Evolutionary conservation across 495 filamentous ascomycete genomes (phyloP).

Genomic region (Thermothielavioides terrestris): DNA sequence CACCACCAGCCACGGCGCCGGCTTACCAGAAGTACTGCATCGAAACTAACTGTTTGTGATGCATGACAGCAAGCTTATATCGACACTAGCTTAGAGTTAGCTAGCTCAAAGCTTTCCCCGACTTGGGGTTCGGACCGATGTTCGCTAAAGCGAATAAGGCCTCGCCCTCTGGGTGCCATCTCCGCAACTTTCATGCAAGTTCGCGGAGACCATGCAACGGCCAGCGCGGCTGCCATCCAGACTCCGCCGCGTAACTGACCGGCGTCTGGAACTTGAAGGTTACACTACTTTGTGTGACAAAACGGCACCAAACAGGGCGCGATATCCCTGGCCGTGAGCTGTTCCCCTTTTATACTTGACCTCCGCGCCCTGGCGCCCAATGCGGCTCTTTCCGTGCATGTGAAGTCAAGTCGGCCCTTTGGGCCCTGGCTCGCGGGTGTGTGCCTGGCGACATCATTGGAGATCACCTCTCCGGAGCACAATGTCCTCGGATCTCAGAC

Average conservation of each 20-base stretch:
- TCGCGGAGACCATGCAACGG: not conserved
- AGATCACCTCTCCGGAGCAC: not conserved
- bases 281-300: too few species aligned
- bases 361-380: constrained; percentile 8
- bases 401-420: constrained; percentile 24
- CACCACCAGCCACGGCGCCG: too few species aligned
- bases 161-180: not conserved
- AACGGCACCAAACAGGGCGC: too few species aligned
- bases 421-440: not conserved
- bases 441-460: not conserved
- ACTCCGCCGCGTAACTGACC: not conserved
- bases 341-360: not conserved
- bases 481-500: not conserved
- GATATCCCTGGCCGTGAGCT: not conserved
- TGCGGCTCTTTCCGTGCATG: not conserved
- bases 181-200: constrained; percentile 1
- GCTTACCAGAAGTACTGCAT: too few species aligned
- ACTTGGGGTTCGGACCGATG: constrained; percentile 9
- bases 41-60: too few species aligned
- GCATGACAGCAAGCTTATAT: too few species aligned
- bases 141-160: not conserved
- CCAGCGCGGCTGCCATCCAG: not conserved
- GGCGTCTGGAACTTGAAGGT: not conserved
- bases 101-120: not conserved
- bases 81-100: too few species aligned